Base-by-base conservation (phyloP, 192 early-diverging fungal species). In the Cetraspora pellucida region DNA sequence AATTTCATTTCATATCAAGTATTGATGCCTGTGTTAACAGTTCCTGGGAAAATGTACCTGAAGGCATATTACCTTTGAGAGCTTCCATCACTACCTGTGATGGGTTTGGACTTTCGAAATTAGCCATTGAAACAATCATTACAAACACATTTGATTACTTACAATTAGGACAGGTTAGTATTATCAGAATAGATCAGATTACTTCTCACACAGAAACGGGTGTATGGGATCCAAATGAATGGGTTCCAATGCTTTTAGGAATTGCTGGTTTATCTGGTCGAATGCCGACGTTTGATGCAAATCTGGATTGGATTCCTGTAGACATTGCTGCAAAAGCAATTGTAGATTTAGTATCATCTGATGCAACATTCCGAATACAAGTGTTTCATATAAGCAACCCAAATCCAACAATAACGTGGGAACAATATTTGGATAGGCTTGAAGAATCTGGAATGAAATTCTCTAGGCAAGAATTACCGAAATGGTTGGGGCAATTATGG, bases 401-500 rank as follows among this genome's bases (percentile, higher is more conserved):
- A 45, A 45, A 66, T 45, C 19, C 43, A 44, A 45, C n/a, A 46
- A 66, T 66, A 21, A 66, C n/a, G 17, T 66, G 64, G 64, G 27
- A 66, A 46, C 13, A 66, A 28, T 66, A 66, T 66, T 23, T 66
- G 16, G 44, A 45, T 44, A 45, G 16, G 9, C 27, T 66, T 10
- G 43, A 66, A 66, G 64, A 45, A 45, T 43, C 21, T 2, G 64
- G 43, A 66, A 66, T 66, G 64, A 66, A 66, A 66, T 66, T 66
- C 43, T 10, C 21, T n/a, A 66, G 64, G 13, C 14, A 44, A 44
- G 64, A 66, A 45, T 23, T 45, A n/a, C 10, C 21, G n/a, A 19
- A 45, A 21, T 66, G 64, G 64, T 45, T 66, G 19, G 43, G 43
- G 21, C 17, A 66, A 10, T 27, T 66, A 14, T 21, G 19, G 19